Evolutionary conservation across 495 filamentous ascomycete species (phyloP).

Genomic region (Trichoderma gamsii): DNA sequence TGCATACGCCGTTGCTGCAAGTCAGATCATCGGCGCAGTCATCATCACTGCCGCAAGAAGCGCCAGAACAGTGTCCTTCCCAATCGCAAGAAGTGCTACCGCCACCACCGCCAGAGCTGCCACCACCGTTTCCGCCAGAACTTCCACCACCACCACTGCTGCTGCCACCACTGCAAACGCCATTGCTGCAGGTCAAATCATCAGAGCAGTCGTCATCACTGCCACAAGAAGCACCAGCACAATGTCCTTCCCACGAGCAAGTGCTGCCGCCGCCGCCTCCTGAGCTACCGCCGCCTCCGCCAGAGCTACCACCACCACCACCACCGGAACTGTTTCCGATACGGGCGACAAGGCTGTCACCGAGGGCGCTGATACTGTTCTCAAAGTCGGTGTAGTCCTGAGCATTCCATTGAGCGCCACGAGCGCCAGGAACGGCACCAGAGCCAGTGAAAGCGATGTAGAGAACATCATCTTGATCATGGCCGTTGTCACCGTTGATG

Average conservation of each 20-base stretch:
- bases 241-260: neutral
- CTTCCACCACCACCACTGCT: neutral
- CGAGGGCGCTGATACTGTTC: slow-evolving; percentile 41
- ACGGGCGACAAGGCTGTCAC: slow-evolving; percentile 34
- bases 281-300: neutral
- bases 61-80: slow-evolving; percentile 7
- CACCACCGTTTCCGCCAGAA: neutral
- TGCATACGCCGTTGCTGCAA: slow-evolving; percentile 6
- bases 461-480: slow-evolving; percentile 45
- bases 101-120: too few species aligned
- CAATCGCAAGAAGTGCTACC: slow-evolving; percentile 4
- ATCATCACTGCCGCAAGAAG: slow-evolving; percentile 9
- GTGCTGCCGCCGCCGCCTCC: neutral
- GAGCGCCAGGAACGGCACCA: slow-evolving; percentile 43
- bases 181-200: slow-evolving; percentile 1
- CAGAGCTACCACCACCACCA: neutral
- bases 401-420: slow-evolving; percentile 46
- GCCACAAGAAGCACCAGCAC: slow-evolving; percentile 13
- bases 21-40: slow-evolving; percentile 16
- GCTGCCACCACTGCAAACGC: neutral
- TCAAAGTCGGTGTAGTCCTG: slow-evolving; percentile 40
- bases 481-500: slow-evolving; percentile 39
- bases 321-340: slow-evolving; percentile 17
- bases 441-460: slow-evolving; percentile 51
- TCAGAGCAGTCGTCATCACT: slow-evolving; percentile 16